Evolutionary conservation across 306 rosid species (phyloP).

Genomic region (Vigna hirtella): DNA sequence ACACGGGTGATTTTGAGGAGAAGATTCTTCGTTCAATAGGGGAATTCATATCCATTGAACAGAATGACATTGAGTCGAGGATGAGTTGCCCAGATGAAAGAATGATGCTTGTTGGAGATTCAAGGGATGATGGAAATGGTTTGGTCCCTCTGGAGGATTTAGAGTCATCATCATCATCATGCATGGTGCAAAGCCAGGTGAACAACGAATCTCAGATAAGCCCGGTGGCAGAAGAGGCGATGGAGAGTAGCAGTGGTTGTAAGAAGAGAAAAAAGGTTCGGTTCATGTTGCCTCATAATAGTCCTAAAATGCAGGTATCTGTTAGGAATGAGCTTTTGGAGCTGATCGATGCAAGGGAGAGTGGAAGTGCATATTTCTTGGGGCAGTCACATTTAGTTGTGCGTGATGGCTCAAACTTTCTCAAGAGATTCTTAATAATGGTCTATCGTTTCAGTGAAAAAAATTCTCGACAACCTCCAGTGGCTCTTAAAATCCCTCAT

Average conservation of each 20-base stretch:
- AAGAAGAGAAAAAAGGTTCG: conserved; percentile 65
- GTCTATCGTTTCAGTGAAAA: conserved; percentile 63
- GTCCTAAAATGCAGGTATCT: conserved; percentile 63
- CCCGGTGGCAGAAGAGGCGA: conserved; percentile 36
- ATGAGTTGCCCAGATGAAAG: conserved; percentile 54
- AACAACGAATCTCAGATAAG: conserved; percentile 55
- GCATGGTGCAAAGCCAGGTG: conserved; percentile 9
- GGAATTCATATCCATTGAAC: conserved; percentile 73
- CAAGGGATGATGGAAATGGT: conserved; percentile 58
- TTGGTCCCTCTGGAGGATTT: conserved; percentile 59
- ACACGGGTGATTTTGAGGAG: conserved; percentile 77
- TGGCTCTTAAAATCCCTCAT: conserved; percentile 78
- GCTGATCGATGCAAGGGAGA: conserved; percentile 80
- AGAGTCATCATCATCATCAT: conserved; percentile 1
- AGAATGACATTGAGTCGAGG: conserved; percentile 58
- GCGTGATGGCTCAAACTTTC: conserved; percentile 60
- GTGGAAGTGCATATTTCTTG: conserved; percentile 81
- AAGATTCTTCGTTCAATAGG: conserved; percentile 74
- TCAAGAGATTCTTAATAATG: conserved; percentile 70
- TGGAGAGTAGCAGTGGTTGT: conserved; percentile 40
- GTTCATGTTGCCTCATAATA: conserved; percentile 65
- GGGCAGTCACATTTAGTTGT: conserved; percentile 72
- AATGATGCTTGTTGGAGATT: conserved; percentile 71
- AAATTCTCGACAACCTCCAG: conserved; percentile 69
- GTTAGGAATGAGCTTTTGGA: conserved; percentile 71